phyloP scores from a whole-genome alignment of 352 stramenopile genomes.

The Aphanomyces euteiches region DNA sequence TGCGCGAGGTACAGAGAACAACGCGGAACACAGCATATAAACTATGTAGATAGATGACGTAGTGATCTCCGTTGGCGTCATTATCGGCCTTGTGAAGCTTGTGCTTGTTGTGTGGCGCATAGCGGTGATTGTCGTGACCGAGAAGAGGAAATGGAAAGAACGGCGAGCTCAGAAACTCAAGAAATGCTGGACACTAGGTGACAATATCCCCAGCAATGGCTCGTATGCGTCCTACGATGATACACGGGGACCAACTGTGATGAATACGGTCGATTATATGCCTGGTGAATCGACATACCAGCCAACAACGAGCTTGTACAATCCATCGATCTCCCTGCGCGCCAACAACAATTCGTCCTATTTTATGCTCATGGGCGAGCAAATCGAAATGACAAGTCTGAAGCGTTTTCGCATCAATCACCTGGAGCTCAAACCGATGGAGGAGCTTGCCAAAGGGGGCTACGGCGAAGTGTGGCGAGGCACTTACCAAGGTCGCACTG shows the following conservation, averaged over 20 bases:
- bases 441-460: slow-evolving; percentile 44
- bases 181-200: neutral
- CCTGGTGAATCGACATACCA: neutral
- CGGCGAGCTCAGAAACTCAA: neutral
- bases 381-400: slow-evolving; percentile 13
- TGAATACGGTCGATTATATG: too few relatives aligned
- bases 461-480: slow-evolving; percentile 63
- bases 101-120: neutral
- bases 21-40: too few relatives aligned
- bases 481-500: slow-evolving; percentile 38
- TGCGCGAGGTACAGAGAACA: too few relatives aligned
- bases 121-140: neutral
- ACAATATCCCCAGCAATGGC: neutral
- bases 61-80: slow-evolving; percentile 4
- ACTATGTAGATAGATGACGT: slow-evolving; percentile 4
- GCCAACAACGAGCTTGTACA: neutral
- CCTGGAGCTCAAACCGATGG: neutral
- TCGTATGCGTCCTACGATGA: neutral
- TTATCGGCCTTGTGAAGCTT: slow-evolving; percentile 8
- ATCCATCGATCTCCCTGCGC: neutral
- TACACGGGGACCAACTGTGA: neutral
- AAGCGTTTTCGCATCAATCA: slow-evolving; percentile 19
- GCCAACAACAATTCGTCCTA: slow-evolving; percentile 1
- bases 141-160: neutral
- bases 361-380: slow-evolving; percentile 6